Base-by-base conservation (phyloP, 441 rosid genomes). In the Mallotus repandus region DNA sequence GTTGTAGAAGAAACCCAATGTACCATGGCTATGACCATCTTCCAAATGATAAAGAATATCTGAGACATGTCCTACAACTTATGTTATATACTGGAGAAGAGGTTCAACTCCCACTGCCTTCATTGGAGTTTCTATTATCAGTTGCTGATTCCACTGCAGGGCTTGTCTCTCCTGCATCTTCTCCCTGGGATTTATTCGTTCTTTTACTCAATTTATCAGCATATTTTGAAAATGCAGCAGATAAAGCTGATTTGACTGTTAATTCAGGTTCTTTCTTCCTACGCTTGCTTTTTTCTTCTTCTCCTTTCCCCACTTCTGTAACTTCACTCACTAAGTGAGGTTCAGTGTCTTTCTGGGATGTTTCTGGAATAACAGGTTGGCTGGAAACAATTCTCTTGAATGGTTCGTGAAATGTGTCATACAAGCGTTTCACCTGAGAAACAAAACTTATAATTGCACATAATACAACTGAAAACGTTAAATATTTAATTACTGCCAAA, bases 321-420 rank as follows among this genome's bases (percentile, higher is more conserved):
- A 66, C 83, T 70, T 84, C 89, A 72, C 77, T 78, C 59, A 38
- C 82, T 25, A 84, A 73, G 66, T 77, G 53, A 73, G 70, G 81
- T 69, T 84, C 93, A 9, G 67, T 21, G 61, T 77, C 82, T 62
- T 86, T 78, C 63, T 63, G 74, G 3, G 86, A 75, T 73, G 84
- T 77, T 80, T 88, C 91, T 13, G 86, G 76, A 81, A 83, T 78
- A 65, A 80, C 55, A 48, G 88, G 86, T 52, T 80, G 81, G 75
- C 82, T 83, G 45, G 89, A 74, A 79, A 82, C 75, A 15, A 73
- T 80, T 43, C 94, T 96, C 89, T 90, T 91, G 85, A 93, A 96
- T 69, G 99, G 99, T 74, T 96, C 98, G 43, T 96, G 98, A 82
- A 96, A 91, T 60, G 99, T 86, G 74, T 93, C 97, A 70, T 93